Evolutionary conservation across 2,329 filamentous ascomycete genomes (phyloP).

Genomic region (Polytolypa hystricis): DNA sequence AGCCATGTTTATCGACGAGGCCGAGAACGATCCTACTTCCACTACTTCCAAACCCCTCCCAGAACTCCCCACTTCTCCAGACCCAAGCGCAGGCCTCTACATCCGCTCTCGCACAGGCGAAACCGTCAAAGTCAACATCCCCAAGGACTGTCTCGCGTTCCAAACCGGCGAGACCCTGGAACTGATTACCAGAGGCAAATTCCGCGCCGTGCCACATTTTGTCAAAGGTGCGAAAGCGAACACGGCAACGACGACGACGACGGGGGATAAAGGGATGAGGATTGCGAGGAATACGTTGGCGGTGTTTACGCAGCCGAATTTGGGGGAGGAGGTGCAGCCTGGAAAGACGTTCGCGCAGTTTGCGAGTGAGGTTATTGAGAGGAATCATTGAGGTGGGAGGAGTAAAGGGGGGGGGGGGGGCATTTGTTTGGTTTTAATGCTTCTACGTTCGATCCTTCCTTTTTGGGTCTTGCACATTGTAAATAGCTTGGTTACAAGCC

Average conservation of each 20-base stretch:
- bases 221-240: conserved; percentile 62
- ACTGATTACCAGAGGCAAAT: conserved; percentile 78
- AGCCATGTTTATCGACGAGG: conserved; percentile 91
- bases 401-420: no score
- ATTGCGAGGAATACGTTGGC: conserved; percentile 81
- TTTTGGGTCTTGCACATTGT: no score
- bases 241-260: conserved; percentile 33
- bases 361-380: conserved; percentile 67
- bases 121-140: conserved; percentile 85
- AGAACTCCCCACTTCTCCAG: conserved; percentile 66
- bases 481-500: no score
- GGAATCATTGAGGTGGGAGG: conserved; percentile 56
- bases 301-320: conserved; percentile 92
- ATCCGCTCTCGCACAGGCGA: conserved; percentile 75
- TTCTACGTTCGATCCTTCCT: no score
- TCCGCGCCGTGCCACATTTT: conserved; percentile 93
- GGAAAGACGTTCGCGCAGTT: conserved; percentile 67
- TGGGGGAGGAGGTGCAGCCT: conserved; percentile 58
- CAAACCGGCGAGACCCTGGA: conserved; percentile 91
- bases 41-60: conserved; percentile 36
- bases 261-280: conserved; percentile 14
- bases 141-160: conserved; percentile 82
- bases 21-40: conserved; percentile 19
- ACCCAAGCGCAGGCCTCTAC: conserved; percentile 80
- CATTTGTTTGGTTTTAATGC: no score